These are phyloP conservation scores for Sparassis latifolia DNA, from an alignment of 1,284 basidiomycete species.

Conservation along the genomic window DNA sequence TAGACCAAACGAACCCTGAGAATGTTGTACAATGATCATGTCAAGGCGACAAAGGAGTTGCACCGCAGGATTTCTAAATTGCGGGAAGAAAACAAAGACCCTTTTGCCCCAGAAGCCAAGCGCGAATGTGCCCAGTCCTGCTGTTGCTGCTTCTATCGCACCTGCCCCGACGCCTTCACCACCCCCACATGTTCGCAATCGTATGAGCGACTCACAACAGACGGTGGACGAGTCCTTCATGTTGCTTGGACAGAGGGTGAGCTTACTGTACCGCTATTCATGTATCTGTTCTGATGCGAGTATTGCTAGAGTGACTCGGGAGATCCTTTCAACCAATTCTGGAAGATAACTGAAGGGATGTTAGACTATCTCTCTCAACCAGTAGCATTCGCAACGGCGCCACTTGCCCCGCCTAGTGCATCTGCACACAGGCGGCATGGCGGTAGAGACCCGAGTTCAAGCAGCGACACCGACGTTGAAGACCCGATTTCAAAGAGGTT, in stretches of 20 bases:
- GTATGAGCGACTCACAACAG: constrained; percentile 63
- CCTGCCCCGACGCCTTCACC: constrained; percentile 34
- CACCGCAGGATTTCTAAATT: constrained; percentile 64
- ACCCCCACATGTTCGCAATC: constrained; percentile 31
- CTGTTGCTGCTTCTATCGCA: constrained; percentile 12
- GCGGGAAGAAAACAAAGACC: constrained; percentile 68
- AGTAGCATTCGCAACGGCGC: constrained; percentile 78
- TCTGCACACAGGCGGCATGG: constrained; percentile 18
- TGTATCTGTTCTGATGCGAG: neutral
- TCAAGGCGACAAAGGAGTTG: constrained; percentile 60
- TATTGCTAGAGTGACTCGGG: constrained; percentile 30
- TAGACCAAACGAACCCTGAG: constrained; percentile 66
- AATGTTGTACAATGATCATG: constrained; percentile 67
- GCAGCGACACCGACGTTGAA: constrained; percentile 61
- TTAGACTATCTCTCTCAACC: constrained; percentile 76
- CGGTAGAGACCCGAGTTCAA: constrained; percentile 40
- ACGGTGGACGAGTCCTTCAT: constrained; percentile 81
- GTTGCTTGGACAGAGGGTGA: constrained; percentile 67
- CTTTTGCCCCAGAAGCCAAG: constrained; percentile 39
- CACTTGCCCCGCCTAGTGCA: constrained; percentile 40
- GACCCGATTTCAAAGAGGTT: constrained; percentile 38
- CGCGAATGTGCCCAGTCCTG: constrained; percentile 12
- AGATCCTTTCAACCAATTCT: constrained; percentile 80
- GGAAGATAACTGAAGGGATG: constrained; percentile 79
- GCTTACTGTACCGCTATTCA: constrained; percentile 8